phyloP scores from a whole-genome alignment of 2,329 filamentous ascomycete genomes.

The Epichloe sp. region DNA sequence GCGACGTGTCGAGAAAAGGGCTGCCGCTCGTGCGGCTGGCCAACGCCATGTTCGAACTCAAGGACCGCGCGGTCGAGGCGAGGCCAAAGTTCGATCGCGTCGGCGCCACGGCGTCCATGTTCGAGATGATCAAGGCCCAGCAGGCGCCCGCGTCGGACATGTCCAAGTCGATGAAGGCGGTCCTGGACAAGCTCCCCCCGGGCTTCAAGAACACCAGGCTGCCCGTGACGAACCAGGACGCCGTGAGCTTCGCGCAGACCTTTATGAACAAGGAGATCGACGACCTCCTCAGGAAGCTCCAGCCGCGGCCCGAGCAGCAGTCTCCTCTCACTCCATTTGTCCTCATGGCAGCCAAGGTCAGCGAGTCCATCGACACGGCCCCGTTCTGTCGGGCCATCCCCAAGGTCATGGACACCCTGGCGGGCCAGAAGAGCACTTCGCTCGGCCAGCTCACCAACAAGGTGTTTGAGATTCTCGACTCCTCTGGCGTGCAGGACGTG shows the following conservation, averaged over 20 bases:
- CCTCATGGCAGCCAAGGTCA: not conserved
- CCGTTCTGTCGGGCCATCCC: not conserved
- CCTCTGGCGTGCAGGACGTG: not conserved
- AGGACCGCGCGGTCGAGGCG: too few relatives aligned
- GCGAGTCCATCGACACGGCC: not conserved
- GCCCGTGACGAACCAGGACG: too few relatives aligned
- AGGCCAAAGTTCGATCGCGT: not conserved
- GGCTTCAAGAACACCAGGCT: too few relatives aligned
- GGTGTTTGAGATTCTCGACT: not conserved
- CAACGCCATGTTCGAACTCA: too few relatives aligned
- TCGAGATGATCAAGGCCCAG: not conserved
- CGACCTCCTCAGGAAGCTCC: not conserved
- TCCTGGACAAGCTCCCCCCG: not conserved
- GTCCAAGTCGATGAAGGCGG: not conserved
- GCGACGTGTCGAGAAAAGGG: too few relatives aligned
- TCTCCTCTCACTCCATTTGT: not conserved
- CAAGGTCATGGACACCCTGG: not conserved
- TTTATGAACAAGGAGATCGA: not conserved
- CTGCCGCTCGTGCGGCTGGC: too few relatives aligned
- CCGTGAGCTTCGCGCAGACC: not conserved
- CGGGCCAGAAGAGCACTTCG: not conserved
- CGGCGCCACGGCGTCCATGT: not conserved
- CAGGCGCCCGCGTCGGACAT: not conserved
- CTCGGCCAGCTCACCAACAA: not conserved
- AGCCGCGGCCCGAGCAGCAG: not conserved